These are phyloP conservation scores for Daldinia sp. DNA, from an alignment of 2,329 filamentous ascomycete species.

Conservation along the genomic window DNA sequence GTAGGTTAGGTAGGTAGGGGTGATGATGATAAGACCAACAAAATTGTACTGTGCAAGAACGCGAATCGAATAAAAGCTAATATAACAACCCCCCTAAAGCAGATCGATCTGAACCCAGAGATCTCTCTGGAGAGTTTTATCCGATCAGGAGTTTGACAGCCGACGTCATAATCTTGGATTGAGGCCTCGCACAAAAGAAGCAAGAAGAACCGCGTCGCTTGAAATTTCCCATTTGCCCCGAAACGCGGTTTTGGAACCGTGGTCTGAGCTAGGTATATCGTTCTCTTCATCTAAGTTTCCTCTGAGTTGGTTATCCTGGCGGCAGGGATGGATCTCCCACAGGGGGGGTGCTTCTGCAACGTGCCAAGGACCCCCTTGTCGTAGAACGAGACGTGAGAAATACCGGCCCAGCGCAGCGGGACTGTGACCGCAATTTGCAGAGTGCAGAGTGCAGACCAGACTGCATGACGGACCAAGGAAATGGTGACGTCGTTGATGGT, in stretches of 20 bases:
- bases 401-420: slow-evolving; percentile 23
- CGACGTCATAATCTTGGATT: slow-evolving; percentile 33
- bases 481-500: slow-evolving; percentile 21
- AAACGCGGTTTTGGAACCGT: slow-evolving; percentile 34
- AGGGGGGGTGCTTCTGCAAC: slow-evolving; percentile 34
- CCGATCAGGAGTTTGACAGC: slow-evolving; percentile 20
- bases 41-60: slow-evolving; percentile 1
- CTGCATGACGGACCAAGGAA: slow-evolving; percentile 27
- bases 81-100: slow-evolving; percentile 8
- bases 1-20: background rate
- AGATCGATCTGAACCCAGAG: slow-evolving; percentile 21
- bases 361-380: slow-evolving; percentile 34
- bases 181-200: slow-evolving; percentile 33
- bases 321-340: slow-evolving; percentile 14
- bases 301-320: slow-evolving; percentile 1
- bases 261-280: slow-evolving; percentile 21
- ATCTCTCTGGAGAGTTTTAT: slow-evolving; percentile 32
- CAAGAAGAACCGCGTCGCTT: slow-evolving; percentile 22
- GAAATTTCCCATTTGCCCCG: slow-evolving; percentile 31
- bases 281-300: slow-evolving; percentile 31
- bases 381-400: slow-evolving; percentile 10
- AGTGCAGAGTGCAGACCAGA: slow-evolving; percentile 1
- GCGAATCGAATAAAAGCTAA: slow-evolving; percentile 23
- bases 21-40: background rate
- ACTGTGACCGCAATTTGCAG: slow-evolving; percentile 17